A percentile compares a stretch with the other conserved stretches of the same genome.
These are phyloP conservation scores for Clathrospora elynae DNA, from an alignment of 2,329 filamentous ascomycete species.

Conservation along the genomic window DNA sequence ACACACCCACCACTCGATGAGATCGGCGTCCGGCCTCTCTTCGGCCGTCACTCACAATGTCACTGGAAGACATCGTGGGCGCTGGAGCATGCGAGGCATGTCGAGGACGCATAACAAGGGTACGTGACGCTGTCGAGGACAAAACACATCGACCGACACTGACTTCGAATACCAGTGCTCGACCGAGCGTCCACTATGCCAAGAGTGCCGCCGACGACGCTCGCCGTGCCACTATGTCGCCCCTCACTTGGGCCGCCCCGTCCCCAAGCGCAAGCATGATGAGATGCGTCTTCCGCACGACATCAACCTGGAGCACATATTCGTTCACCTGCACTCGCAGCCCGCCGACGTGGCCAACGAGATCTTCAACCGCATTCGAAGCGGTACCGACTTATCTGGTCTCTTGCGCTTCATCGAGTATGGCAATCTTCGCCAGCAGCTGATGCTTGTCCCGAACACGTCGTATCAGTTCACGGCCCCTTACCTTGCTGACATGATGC, in stretches of 20 bases:
- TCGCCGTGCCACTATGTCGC: constrained; percentile 4
- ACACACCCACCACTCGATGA: too few relatives aligned
- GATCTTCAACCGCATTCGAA: not conserved
- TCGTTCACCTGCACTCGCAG: constrained; percentile 8
- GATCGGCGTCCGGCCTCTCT: constrained; percentile 1
- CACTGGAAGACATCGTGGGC: constrained; percentile 4
- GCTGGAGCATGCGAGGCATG: constrained; percentile 7
- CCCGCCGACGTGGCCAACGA: not conserved
- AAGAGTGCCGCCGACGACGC: constrained; percentile 4
- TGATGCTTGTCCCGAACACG: constrained; percentile 2
- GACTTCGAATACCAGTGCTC: constrained; percentile 5
- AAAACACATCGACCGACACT: not conserved
- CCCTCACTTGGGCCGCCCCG: constrained; percentile 2
- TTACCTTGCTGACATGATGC: constrained; percentile 4
- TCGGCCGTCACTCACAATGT: constrained; percentile 1
- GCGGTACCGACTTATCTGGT: not conserved
- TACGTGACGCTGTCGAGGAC: not conserved
- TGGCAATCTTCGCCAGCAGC: constrained; percentile 8
- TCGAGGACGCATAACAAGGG: constrained; percentile 9
- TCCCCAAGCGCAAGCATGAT: constrained; percentile 3
- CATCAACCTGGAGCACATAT: constrained; percentile 1
- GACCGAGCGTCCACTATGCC: constrained; percentile 3
- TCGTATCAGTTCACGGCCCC: constrained; percentile 5
- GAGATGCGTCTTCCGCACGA: not conserved
- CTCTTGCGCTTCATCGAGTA: constrained; percentile 3